A percentile compares a stretch with the other conserved stretches of the same genome.
These are phyloP conservation scores for Fusarium sp. DNA, from an alignment of 2,329 filamentous ascomycete genomes.

Conservation along the genomic window DNA sequence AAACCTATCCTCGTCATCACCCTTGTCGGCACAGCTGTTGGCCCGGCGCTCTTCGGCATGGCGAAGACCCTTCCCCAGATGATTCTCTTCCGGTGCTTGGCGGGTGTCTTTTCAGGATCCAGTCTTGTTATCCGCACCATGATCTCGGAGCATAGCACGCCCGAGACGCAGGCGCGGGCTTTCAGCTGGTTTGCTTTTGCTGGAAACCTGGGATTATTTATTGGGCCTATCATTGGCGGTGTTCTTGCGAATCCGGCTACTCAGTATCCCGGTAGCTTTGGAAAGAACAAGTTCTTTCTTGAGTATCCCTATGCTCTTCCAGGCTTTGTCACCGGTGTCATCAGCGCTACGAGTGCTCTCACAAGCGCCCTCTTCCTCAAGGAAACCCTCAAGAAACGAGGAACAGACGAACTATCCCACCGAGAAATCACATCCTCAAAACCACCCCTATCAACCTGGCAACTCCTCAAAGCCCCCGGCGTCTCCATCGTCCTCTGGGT, in stretches of 20 bases:
- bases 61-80: conserved; percentile 78
- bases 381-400: conserved; percentile 65
- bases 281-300: conserved; percentile 58
- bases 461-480: conserved; percentile 71
- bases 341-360: conserved; percentile 67
- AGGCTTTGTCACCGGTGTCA: conserved; percentile 65
- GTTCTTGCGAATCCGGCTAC: conserved; percentile 74
- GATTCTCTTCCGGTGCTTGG: conserved; percentile 77
- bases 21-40: conserved; percentile 71
- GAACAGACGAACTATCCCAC: not conserved
- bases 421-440: not conserved
- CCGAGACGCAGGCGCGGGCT: conserved; percentile 76
- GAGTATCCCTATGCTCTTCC: conserved; percentile 67
- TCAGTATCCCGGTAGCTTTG: conserved; percentile 70
- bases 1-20: conserved; percentile 79
- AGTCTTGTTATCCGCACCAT: conserved; percentile 82
- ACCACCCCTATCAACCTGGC: conserved; percentile 41
- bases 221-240: conserved; percentile 79
- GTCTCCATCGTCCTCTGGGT: conserved; percentile 75
- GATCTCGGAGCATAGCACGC: conserved; percentile 78
- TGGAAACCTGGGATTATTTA: conserved; percentile 78
- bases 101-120: conserved; percentile 80
- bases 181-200: conserved; percentile 84
- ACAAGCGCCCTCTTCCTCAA: conserved; percentile 68
- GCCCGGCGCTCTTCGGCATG: conserved; percentile 76